phyloP scores from a whole-genome alignment of 2,329 filamentous ascomycete species.

The Diplodia mutila region DNA sequence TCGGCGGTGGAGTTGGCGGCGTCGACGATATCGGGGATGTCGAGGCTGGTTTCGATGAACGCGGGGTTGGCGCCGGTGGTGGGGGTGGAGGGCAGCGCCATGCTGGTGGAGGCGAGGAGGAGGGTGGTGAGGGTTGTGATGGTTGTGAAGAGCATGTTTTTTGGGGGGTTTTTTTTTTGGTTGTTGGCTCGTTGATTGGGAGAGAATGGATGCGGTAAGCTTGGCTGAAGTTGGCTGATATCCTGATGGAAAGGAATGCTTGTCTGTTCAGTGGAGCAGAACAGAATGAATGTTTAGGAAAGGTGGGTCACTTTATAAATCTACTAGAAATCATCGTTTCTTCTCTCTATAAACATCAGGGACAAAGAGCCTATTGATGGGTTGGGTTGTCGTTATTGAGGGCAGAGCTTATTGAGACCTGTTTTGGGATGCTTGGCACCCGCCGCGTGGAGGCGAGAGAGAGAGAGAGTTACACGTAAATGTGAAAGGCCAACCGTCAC shows the following conservation, averaged over 20 bases:
- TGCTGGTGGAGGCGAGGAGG: not conserved
- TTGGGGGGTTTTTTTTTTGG: not conserved
- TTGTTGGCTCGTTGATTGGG: not conserved
- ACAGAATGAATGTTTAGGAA: not conserved
- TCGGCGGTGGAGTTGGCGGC: not conserved
- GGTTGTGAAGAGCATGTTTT: constrained; percentile 3
- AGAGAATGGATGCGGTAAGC: constrained; percentile 5
- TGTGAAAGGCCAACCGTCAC: not conserved
- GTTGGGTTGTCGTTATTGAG: not conserved
- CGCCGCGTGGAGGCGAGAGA: not conserved
- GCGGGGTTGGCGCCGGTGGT: not conserved
- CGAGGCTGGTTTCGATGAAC: not conserved
- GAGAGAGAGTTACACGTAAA: not conserved
- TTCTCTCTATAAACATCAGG: not conserved
- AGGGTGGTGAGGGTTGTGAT: not conserved
- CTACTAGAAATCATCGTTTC: not conserved
- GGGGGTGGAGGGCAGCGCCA: not conserved
- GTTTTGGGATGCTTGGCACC: constrained; percentile 14
- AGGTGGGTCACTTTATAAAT: not conserved
- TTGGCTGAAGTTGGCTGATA: not conserved
- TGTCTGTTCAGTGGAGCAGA: not conserved
- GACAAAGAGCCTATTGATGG: constrained; percentile 11
- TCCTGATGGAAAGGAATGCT: not conserved
- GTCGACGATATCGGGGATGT: too few species aligned
- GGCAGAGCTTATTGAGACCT: constrained; percentile 2